These are phyloP conservation scores for Leishmania gerbilli DNA, from an alignment of 208 protist species.

Conservation along the genomic window DNA sequence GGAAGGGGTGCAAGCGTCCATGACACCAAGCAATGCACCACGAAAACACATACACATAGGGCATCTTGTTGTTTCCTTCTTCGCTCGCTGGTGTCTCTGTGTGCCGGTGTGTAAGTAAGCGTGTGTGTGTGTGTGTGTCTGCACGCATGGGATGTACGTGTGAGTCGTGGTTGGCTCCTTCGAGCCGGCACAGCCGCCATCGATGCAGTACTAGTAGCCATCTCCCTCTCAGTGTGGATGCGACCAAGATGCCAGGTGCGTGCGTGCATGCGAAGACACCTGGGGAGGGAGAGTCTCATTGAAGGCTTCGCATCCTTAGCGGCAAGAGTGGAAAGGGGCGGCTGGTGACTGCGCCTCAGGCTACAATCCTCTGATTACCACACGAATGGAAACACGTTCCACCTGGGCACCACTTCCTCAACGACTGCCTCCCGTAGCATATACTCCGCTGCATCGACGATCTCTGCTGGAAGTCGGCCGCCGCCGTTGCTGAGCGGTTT, in stretches of 20 bases:
- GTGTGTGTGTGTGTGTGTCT: neutral
- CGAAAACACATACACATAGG: neutral
- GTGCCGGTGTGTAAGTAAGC: too few species aligned
- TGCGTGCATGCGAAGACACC: neutral
- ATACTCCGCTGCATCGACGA: neutral
- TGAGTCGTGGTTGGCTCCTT: neutral
- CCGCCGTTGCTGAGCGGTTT: neutral
- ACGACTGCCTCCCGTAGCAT: neutral
- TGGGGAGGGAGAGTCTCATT: neutral
- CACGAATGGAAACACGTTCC: constrained; percentile 49
- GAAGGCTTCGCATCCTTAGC: neutral
- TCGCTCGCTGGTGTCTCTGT: neutral
- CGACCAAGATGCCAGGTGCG: neutral
- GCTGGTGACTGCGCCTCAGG: too few species aligned
- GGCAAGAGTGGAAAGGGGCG: neutral
- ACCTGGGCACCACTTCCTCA: constrained; percentile 33
- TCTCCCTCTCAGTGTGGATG: neutral
- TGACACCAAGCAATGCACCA: neutral
- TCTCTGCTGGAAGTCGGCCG: neutral
- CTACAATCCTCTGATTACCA: constrained; percentile 18
- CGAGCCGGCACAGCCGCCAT: neutral
- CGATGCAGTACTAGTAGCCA: neutral
- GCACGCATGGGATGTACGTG: neutral
- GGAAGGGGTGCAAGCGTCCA: neutral
- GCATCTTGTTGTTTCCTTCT: neutral